Conservation (phyloP, 2,329 filamentous ascomycete genomes). For the Nemania diffusa region DNA sequence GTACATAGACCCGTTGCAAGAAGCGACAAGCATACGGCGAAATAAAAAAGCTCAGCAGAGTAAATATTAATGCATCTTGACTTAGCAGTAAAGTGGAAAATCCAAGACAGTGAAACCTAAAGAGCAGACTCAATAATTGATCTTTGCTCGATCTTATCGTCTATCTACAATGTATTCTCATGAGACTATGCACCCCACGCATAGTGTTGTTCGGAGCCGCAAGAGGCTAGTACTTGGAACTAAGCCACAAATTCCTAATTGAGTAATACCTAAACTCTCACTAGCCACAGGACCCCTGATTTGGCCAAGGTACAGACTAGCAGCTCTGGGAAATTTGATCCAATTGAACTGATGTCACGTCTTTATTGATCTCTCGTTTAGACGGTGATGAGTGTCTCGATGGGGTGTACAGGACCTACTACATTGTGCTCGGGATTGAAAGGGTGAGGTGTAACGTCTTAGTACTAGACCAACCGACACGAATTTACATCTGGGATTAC, state of each 20-base stretch:
- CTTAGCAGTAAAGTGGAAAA: constrained; percentile 21
- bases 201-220: no score
- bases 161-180: no score
- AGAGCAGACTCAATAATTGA: not conserved
- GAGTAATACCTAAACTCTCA: constrained; percentile 6
- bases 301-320: not conserved
- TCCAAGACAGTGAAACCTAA: constrained; percentile 21
- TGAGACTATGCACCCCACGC: no score
- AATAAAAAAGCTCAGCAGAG: constrained; percentile 15
- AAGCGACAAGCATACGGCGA: constrained; percentile 15
- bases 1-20: constrained; percentile 33
- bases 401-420: not conserved
- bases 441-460: constrained; percentile 2
- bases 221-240: not conserved
- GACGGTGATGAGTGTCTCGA: constrained; percentile 28
- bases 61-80: constrained; percentile 36
- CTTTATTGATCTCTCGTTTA: constrained; percentile 30
- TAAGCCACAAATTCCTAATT: constrained; percentile 16
- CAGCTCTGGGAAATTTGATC: not conserved
- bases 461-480: not conserved
- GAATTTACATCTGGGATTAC: not conserved
- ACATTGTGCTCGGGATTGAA: constrained; percentile 1
- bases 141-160: no score
- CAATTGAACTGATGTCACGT: not conserved
- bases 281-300: constrained; percentile 31